These are phyloP conservation scores for Aureobasidium musti DNA, from an alignment of 2,329 filamentous ascomycete genomes.

Conservation along the genomic window DNA sequence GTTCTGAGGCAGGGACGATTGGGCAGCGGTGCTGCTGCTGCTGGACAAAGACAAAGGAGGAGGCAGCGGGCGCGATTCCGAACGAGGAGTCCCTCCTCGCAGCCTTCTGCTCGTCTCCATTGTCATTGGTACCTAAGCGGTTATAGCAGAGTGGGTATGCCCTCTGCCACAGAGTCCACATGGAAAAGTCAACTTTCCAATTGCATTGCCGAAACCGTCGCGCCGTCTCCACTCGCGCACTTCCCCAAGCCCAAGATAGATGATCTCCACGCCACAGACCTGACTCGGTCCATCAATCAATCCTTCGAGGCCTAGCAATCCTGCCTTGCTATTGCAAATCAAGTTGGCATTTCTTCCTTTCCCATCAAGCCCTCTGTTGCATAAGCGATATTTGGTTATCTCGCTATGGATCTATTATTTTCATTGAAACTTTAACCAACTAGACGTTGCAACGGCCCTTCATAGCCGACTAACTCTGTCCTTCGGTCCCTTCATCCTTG, in stretches of 20 bases:
- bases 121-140: not conserved
- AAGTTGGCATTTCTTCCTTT: not conserved
- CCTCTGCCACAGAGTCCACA: constrained; percentile 6
- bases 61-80: constrained; percentile 9
- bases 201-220: not conserved
- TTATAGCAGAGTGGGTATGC: constrained; percentile 18
- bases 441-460: constrained; percentile 13
- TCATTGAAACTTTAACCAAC: not conserved
- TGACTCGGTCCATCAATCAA: not conserved
- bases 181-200: constrained; percentile 12
- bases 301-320: no score
- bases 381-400: constrained; percentile 3
- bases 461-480: not conserved
- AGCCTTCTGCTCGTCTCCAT: constrained; percentile 19
- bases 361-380: not conserved
- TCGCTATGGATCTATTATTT: not conserved
- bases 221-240: constrained; percentile 2
- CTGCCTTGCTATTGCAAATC: not conserved
- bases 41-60: not conserved
- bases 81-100: not conserved
- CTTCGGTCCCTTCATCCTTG: not conserved
- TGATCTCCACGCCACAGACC: constrained; percentile 11
- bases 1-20: not conserved
- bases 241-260: constrained; percentile 13
- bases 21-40: not conserved